phyloP scores from a whole-genome alignment of 2,329 filamentous ascomycete species.

The Ophiostoma piceae region DNA sequence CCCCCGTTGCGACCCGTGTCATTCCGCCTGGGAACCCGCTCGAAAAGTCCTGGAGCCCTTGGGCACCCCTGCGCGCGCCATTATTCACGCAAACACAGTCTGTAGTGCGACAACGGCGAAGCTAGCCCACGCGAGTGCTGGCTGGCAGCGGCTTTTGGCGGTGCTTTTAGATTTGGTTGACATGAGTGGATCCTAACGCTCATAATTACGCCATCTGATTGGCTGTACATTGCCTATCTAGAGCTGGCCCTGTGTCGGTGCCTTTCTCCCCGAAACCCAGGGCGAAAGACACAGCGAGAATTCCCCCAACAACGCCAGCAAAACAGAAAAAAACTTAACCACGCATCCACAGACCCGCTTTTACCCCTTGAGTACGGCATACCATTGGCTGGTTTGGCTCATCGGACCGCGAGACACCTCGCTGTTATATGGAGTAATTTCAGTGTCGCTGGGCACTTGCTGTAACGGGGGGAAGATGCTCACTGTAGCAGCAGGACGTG shows the following conservation, averaged over 20 bases:
- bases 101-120: conserved; percentile 22
- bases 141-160: conserved; percentile 17
- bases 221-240: neutral
- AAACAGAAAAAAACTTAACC: conserved; percentile 21
- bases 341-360: conserved; percentile 19
- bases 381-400: conserved; percentile 15
- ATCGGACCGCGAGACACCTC: conserved; percentile 16
- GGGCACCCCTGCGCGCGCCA: conserved; percentile 10
- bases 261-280: conserved; percentile 23
- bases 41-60: neutral
- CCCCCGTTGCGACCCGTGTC: conserved; percentile 17
- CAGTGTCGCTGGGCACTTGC: neutral
- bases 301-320: conserved; percentile 21
- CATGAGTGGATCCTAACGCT: neutral
- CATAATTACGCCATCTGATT: neutral
- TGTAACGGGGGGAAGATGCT: neutral
- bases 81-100: conserved; percentile 21
- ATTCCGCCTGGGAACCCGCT: conserved; percentile 12
- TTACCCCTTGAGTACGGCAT: neutral
- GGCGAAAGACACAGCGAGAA: conserved; percentile 21
- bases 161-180: conserved; percentile 1
- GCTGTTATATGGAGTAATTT: conserved; percentile 14
- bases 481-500: conserved; percentile 3
- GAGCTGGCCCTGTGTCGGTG: conserved; percentile 23
- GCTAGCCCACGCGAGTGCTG: conserved; percentile 12